A percentile compares a stretch with the other conserved stretches of the same genome.
phyloP scores from a whole-genome alignment of 768 basidiomycete species.

The Clitopilus passeckerianus region DNA sequence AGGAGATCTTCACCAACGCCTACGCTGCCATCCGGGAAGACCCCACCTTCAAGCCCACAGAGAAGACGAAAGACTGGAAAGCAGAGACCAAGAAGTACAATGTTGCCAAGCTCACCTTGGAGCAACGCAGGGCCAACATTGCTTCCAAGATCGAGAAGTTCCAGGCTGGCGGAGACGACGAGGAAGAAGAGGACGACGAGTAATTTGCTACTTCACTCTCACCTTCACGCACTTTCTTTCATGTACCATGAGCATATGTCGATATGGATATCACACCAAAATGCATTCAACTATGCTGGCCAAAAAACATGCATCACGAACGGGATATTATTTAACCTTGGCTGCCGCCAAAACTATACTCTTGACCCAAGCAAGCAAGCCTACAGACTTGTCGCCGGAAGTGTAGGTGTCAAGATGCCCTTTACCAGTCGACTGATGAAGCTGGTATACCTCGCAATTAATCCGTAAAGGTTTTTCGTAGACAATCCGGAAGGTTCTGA shows the following conservation, averaged over 20 bases:
- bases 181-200: slow-evolving; percentile 60
- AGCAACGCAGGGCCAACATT: slow-evolving; percentile 76
- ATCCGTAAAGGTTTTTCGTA: slow-evolving; percentile 47
- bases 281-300: neutral
- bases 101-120: slow-evolving; percentile 62
- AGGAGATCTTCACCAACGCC: slow-evolving; percentile 91
- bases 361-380: slow-evolving; percentile 53
- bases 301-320: neutral
- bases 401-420: slow-evolving; percentile 38
- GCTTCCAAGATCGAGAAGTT: slow-evolving; percentile 88
- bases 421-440: slow-evolving; percentile 38
- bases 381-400: slow-evolving; percentile 16
- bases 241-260: neutral
- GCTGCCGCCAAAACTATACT: slow-evolving; percentile 38
- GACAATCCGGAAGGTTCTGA: slow-evolving; percentile 60
- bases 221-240: slow-evolving; percentile 5
- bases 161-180: slow-evolving; percentile 60
- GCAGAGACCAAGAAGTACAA: slow-evolving; percentile 74
- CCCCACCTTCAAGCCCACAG: slow-evolving; percentile 83
- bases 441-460: slow-evolving; percentile 52
- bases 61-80: slow-evolving; percentile 91
- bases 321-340: slow-evolving; percentile 3
- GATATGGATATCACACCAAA: neutral
- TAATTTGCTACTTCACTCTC: slow-evolving; percentile 28
- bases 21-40: slow-evolving; percentile 96